Percentiles rank a stretch among this genome's conserved stretches.
Evolutionary conservation across 768 basidiomycete genomes (phyloP).

Genomic region (Tricholomella constricta): DNA sequence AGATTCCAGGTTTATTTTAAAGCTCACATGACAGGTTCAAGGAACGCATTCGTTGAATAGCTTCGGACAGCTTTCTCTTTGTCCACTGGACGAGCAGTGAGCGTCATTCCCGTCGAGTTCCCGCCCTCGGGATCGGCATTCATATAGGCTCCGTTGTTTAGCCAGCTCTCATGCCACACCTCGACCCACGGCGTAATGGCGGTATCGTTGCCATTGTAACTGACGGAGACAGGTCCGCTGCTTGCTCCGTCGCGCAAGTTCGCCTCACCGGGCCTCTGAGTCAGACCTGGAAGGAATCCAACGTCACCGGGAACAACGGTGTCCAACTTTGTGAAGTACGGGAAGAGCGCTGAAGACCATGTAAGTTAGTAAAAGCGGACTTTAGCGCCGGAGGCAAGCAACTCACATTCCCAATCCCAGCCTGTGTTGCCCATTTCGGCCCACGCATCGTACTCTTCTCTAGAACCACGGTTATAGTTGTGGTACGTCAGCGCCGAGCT

Average conservation of each 20-base stretch:
- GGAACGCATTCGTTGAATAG: conserved; percentile 19
- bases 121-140: conserved; percentile 15
- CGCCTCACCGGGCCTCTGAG: conserved; percentile 7
- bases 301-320: conserved; percentile 9
- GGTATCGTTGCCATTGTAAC: conserved; percentile 13
- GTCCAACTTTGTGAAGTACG: conserved; percentile 22
- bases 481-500: conserved; percentile 16
- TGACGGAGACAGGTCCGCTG: conserved; percentile 15
- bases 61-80: conserved; percentile 15
- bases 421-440: conserved; percentile 24
- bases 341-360: conserved; percentile 5
- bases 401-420: conserved; percentile 22
- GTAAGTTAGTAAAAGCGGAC: neutral
- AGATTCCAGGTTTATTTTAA: neutral
- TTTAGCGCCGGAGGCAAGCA: neutral
- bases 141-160: conserved; percentile 14
- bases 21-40: conserved; percentile 13
- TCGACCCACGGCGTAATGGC: conserved; percentile 11
- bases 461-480: conserved; percentile 12
- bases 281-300: conserved; percentile 9
- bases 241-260: conserved; percentile 13
- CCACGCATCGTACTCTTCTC: conserved; percentile 20
- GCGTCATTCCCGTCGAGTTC: conserved; percentile 11
- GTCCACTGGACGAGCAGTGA: conserved; percentile 18
- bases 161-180: conserved; percentile 14